These are phyloP conservation scores for Discostella pseudostelligera DNA, from an alignment of 108 stramenopile genomes.

Conservation along the genomic window DNA sequence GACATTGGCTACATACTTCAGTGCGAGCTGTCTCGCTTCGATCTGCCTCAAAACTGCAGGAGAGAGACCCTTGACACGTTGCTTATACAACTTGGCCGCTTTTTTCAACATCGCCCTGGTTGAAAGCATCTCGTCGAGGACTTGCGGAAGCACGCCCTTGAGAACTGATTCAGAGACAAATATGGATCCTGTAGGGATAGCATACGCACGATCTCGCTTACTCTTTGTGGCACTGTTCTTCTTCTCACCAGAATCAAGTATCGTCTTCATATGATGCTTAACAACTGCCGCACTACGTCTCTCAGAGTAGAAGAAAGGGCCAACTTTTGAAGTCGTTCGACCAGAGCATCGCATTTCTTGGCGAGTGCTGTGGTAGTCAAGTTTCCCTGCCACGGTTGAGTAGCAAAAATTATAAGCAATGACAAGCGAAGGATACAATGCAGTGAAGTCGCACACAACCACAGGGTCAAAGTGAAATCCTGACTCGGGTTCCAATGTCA, in stretches of 20 bases:
- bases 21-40: constrained; percentile 96
- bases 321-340: constrained; percentile 29
- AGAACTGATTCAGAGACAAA: constrained; percentile 84
- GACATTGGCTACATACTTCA: constrained; percentile 98
- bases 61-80: constrained; percentile 56
- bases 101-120: constrained; percentile 96
- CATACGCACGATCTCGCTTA: constrained; percentile 63
- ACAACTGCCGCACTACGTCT: constrained; percentile 68
- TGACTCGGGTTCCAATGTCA: constrained; percentile 88
- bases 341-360: constrained; percentile 58
- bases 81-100: constrained; percentile 88
- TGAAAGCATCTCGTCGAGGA: constrained; percentile 94
- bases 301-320: constrained; percentile 75
- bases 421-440: constrained; percentile 96
- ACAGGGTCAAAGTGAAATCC: constrained; percentile 93
- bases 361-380: constrained; percentile 85
- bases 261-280: constrained; percentile 72
- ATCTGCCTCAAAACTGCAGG: constrained; percentile 82
- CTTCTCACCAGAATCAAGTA: constrained; percentile 12
- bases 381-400: constrained; percentile 82
- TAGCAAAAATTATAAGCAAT: constrained; percentile 99
- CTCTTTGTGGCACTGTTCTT: constrained; percentile 7
- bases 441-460: constrained; percentile 96
- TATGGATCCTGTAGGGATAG: constrained; percentile 88
- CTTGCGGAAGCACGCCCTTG: constrained; percentile 93